These are phyloP conservation scores for Jaltomata sinuosa DNA, from an alignment of 257 asterid species.

Conservation along the genomic window DNA sequence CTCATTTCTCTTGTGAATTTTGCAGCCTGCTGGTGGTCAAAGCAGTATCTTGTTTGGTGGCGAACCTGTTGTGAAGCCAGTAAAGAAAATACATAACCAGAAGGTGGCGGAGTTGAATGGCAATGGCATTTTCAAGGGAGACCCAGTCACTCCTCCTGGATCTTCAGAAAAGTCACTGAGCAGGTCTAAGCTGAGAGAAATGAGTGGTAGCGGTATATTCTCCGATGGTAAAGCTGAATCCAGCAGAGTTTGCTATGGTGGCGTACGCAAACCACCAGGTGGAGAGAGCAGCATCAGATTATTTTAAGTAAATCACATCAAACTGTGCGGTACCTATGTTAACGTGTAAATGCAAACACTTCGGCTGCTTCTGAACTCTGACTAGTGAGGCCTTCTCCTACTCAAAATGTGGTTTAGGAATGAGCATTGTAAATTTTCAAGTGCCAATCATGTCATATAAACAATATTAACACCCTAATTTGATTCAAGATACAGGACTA, in stretches of 20 bases:
- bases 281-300: conserved; percentile 89
- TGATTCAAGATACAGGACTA: neutral
- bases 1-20: neutral
- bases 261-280: conserved; percentile 87
- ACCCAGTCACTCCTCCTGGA: conserved; percentile 30
- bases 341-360: neutral
- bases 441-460: neutral
- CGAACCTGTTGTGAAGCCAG: conserved; percentile 47
- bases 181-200: conserved; percentile 72
- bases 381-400: neutral
- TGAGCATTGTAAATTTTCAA: neutral
- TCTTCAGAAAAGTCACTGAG: conserved; percentile 78
- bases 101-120: conserved; percentile 81
- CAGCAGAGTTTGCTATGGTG: conserved; percentile 69
- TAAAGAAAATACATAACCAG: conserved; percentile 59
- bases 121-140: conserved; percentile 81
- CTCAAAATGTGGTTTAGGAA: neutral
- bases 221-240: conserved; percentile 68
- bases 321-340: neutral
- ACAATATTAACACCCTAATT: neutral
- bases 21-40: conserved; percentile 91
- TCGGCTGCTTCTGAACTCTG: neutral
- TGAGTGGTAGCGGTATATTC: conserved; percentile 76
- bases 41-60: conserved; percentile 76
- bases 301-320: conserved; percentile 23